Base-by-base conservation (phyloP, 2,329 filamentous ascomycete genomes). In the Sarocladium oryzae region DNA sequence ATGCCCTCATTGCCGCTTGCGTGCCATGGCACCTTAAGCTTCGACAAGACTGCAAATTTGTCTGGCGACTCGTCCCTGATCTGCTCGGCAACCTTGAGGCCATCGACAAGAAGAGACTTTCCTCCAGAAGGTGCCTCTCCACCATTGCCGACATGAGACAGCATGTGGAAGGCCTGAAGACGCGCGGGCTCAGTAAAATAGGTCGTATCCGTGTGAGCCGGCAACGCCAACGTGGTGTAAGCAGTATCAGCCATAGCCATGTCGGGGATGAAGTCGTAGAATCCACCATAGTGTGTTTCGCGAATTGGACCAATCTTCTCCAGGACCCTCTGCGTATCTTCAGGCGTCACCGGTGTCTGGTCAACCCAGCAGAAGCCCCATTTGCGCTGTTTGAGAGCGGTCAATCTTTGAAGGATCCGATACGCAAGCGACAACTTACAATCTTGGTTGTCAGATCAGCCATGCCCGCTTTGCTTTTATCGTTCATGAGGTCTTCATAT, bases 101-200 rank as follows among this genome's bases (percentile, higher is more conserved):
- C 91, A 65, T 99, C 93, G 0, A 96, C 86, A 1, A 99, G 81
- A 0, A 95, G 74, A 0, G 86, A 91, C 50, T 82, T 75, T 5
- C 93, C 93, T 9, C 92, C 93, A 2, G 74, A 58, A 1, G 26
- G 20, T 15, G 28, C 3, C 3, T 54, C 61, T 13, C 37, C 46
- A 1, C 61, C 58, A 2, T 66, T 65, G 20, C 82, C 78, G 2
- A 76, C 69, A 7, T 83, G 85, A 0, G 88, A 93, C 24, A 97
- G 78, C 43, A 96, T 75, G 63, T 99, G 93, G 67, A 99, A 95
- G 23, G 93, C 84, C 66, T 99, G 93, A 30, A 99, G 77, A 9
- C 92, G 89, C 2, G 88, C 85, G 0, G 93, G 92, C 56, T 97
- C 92, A 20, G 83, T 90, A 70, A 97, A 97, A 68, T 99, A 97